Percentiles rank a stretch among this genome's conserved stretches.
phyloP scores from a whole-genome alignment of 805 yeast genomes.

The Saturnispora quitensis region DNA sequence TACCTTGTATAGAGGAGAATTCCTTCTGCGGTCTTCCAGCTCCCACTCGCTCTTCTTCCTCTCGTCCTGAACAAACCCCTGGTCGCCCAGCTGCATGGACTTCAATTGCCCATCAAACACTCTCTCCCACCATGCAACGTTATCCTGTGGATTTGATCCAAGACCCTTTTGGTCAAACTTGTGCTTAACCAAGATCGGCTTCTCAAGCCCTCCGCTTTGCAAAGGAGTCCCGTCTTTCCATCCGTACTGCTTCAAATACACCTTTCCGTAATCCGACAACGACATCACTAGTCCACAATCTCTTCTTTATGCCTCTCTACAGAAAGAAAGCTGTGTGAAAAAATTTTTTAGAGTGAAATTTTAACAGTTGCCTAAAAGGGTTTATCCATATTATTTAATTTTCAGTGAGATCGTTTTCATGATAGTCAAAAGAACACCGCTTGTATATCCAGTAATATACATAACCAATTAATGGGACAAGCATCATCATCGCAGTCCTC shows the following conservation, averaged over 20 bases:
- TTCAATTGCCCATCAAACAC: slow-evolving; percentile 90
- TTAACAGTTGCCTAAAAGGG: background rate
- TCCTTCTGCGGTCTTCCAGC: slow-evolving; percentile 27
- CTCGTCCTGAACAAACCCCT: slow-evolving; percentile 1
- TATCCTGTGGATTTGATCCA: slow-evolving; percentile 68
- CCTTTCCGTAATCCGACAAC: slow-evolving; percentile 1
- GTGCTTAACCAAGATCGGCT: slow-evolving; percentile 83
- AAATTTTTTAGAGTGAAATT: background rate
- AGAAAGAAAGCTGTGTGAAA: background rate
- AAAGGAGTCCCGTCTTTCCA: slow-evolving; percentile 92
- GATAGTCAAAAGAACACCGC: background rate
- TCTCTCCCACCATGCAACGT: slow-evolving; percentile 96
- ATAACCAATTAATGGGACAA: slow-evolving; percentile 24
- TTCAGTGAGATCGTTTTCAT: background rate
- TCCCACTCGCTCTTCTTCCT: slow-evolving; percentile 1
- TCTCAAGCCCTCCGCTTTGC: slow-evolving; percentile 66
- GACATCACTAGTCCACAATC: background rate
- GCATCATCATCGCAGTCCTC: slow-evolving; percentile 17
- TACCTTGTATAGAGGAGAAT: slow-evolving; percentile 64
- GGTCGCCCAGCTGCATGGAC: slow-evolving; percentile 39
- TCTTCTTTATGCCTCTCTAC: background rate
- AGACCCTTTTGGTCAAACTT: slow-evolving; percentile 86
- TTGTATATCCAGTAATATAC: background rate
- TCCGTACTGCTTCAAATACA: slow-evolving; percentile 68
- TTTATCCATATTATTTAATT: background rate